Percentiles rank a stretch among this genome's conserved stretches.
phyloP scores from a whole-genome alignment of 139 green algal species.

The Auxenochlorella pyrenoidosa region DNA sequence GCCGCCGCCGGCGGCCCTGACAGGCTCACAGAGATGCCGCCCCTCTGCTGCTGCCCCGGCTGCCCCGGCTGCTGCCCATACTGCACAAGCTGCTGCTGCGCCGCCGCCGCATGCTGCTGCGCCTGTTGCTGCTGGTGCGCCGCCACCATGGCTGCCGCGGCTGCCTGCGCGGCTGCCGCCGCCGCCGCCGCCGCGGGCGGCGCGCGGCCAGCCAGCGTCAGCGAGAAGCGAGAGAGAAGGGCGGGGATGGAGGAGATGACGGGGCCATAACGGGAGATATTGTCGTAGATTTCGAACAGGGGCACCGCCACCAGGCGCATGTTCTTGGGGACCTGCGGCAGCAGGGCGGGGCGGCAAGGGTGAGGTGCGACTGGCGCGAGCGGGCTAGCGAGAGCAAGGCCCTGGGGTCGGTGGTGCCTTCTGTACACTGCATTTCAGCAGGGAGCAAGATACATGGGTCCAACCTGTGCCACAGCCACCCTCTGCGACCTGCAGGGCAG shows the following conservation, averaged over 20 bases:
- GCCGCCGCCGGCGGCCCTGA: not conserved
- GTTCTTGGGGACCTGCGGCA: constrained; percentile 90
- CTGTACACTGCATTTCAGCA: too few species aligned
- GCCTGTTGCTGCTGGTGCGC: not conserved
- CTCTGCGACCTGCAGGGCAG: too few species aligned
- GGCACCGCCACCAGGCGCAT: constrained; percentile 94
- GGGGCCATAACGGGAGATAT: constrained; percentile 81
- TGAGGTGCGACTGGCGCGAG: too few species aligned
- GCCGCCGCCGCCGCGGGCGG: constrained; percentile 10
- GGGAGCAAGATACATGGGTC: too few species aligned
- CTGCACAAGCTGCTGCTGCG: constrained; percentile 23
- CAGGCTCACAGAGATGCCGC: constrained; percentile 29
- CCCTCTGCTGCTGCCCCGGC: constrained; percentile 21
- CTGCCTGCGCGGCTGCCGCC: not conserved
- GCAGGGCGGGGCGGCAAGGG: not conserved
- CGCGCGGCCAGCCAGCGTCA: constrained; percentile 59
- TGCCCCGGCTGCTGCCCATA: constrained; percentile 20
- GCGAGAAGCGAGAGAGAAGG: constrained; percentile 78
- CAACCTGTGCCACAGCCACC: too few species aligned
- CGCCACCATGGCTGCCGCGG: not conserved
- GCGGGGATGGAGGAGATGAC: constrained; percentile 84
- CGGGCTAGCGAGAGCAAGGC: not conserved
- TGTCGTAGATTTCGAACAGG: constrained; percentile 97
- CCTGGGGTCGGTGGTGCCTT: too few species aligned
- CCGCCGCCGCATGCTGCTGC: constrained; percentile 20